Conservation (phyloP, 768 basidiomycete species). For the Tylopilus rubrobrunneus region DNA sequence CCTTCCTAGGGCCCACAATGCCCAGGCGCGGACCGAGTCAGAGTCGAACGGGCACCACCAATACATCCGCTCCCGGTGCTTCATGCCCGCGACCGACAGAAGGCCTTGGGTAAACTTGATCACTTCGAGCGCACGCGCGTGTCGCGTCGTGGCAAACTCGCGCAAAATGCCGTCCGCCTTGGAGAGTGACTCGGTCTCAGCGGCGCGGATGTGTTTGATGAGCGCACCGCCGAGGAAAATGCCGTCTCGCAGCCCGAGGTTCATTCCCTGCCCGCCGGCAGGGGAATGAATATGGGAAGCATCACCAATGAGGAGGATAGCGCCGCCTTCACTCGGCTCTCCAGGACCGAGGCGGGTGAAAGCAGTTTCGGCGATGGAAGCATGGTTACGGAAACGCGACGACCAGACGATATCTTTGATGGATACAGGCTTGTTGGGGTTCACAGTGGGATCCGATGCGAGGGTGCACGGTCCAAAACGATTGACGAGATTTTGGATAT, state of each 20-base stretch:
- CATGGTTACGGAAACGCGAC: slow-evolving; percentile 43
- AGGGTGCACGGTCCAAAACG: slow-evolving; percentile 35
- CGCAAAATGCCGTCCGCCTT: slow-evolving; percentile 32
- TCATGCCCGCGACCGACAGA: slow-evolving; percentile 21
- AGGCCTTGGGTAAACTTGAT: slow-evolving; percentile 40
- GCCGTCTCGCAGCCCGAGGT: slow-evolving; percentile 55
- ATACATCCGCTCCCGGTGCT: slow-evolving; percentile 10
- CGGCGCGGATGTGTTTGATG: slow-evolving; percentile 30
- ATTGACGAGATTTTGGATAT: slow-evolving; percentile 43
- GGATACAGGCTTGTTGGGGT: slow-evolving; percentile 26
- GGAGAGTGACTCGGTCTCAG: slow-evolving; percentile 2
- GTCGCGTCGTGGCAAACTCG: slow-evolving; percentile 35
- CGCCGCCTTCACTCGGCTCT: slow-evolving; percentile 10
- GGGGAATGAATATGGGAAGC: slow-evolving; percentile 56
- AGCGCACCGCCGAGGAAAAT: slow-evolving; percentile 43
- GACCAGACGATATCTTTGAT: slow-evolving; percentile 42
- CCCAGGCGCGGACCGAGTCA: slow-evolving; percentile 24
- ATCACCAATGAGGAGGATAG: slow-evolving; percentile 37
- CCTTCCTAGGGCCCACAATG: slow-evolving; percentile 18
- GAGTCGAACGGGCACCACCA: slow-evolving; percentile 28
- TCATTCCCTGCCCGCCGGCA: slow-evolving; percentile 56
- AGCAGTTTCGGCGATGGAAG: slow-evolving; percentile 39
- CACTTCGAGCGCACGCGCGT: slow-evolving; percentile 37
- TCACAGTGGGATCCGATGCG: slow-evolving; percentile 34
- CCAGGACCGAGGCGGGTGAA: slow-evolving; percentile 29